A percentile compares a stretch with the other conserved stretches of the same genome.
phyloP scores from a whole-genome alignment of 2,329 filamentous ascomycete genomes.

The Nemania sp. region DNA sequence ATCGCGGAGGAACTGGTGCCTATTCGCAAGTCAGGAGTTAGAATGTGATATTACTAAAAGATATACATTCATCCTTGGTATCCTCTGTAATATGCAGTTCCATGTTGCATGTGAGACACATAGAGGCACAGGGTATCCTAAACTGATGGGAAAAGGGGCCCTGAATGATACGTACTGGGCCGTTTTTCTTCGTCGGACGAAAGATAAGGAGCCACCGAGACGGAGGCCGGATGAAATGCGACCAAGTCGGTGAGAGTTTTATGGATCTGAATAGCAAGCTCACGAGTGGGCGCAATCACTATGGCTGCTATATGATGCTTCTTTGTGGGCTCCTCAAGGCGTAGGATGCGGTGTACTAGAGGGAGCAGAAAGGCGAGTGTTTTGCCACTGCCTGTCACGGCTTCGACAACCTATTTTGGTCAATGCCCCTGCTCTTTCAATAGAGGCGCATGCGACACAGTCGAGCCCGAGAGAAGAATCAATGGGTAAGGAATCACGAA shows the following conservation, averaged over 20 bases:
- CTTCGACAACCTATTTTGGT: slow-evolving; percentile 48
- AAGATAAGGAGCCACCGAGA: slow-evolving; percentile 62
- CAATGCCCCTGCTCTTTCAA: neutral
- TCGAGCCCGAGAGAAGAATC: neutral
- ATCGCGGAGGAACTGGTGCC: slow-evolving; percentile 55
- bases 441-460: neutral
- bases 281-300: slow-evolving; percentile 89
- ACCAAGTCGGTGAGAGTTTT: slow-evolving; percentile 77
- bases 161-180: slow-evolving; percentile 38
- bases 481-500: slow-evolving; percentile 17
- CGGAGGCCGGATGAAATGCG: slow-evolving; percentile 80
- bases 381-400: slow-evolving; percentile 90
- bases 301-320: slow-evolving; percentile 90
- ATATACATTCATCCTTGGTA: neutral
- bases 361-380: slow-evolving; percentile 76
- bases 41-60: neutral
- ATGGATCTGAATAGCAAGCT: slow-evolving; percentile 89
- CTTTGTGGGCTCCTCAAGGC: slow-evolving; percentile 80
- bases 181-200: slow-evolving; percentile 61
- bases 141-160: too few relatives aligned
- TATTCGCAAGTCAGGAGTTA: neutral
- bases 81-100: neutral
- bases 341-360: slow-evolving; percentile 78
- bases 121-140: neutral
- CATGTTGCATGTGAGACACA: neutral